Conservation (phyloP, 1,284 basidiomycete species). For the Bondarzewia mesenterica region DNA sequence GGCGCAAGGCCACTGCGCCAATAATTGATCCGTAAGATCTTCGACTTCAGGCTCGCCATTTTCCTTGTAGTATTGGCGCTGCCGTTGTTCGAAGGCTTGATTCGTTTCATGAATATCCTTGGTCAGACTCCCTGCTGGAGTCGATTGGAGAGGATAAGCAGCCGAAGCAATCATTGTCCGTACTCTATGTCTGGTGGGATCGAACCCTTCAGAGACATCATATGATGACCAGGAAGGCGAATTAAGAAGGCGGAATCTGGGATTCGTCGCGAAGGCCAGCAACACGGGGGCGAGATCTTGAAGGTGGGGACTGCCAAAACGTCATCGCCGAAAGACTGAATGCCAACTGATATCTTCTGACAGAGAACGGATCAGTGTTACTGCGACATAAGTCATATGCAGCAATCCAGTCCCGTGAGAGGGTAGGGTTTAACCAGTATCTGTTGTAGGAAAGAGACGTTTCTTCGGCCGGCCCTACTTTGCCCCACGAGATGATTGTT, state of each 20-base stretch:
- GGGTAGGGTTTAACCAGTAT: constrained; percentile 6
- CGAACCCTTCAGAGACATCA: not conserved
- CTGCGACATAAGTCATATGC: constrained; percentile 6
- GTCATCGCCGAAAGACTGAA: constrained; percentile 5
- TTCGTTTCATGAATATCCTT: no score
- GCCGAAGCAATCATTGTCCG: not conserved
- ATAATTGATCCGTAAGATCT: constrained; percentile 15
- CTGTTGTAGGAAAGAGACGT: constrained; percentile 3
- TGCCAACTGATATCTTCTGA: not conserved
- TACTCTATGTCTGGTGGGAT: not conserved
- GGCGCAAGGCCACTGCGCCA: not conserved
- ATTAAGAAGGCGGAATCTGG: not conserved
- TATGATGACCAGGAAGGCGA: constrained; percentile 1
- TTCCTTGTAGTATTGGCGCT: no score
- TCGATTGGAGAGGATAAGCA: not conserved
- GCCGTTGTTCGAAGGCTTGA: no score
- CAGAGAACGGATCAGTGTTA: no score
- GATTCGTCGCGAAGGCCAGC: not conserved
- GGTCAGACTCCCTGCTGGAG: not conserved
- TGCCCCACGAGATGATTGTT: not conserved
- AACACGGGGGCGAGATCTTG: not conserved
- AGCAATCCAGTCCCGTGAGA: constrained; percentile 3
- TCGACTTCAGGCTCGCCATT: constrained; percentile 21
- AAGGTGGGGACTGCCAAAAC: constrained; percentile 3
- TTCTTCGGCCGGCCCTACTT: not conserved